phyloP scores from a whole-genome alignment of 2,329 filamentous ascomycete species.

The Acrodontium crateriforme region DNA sequence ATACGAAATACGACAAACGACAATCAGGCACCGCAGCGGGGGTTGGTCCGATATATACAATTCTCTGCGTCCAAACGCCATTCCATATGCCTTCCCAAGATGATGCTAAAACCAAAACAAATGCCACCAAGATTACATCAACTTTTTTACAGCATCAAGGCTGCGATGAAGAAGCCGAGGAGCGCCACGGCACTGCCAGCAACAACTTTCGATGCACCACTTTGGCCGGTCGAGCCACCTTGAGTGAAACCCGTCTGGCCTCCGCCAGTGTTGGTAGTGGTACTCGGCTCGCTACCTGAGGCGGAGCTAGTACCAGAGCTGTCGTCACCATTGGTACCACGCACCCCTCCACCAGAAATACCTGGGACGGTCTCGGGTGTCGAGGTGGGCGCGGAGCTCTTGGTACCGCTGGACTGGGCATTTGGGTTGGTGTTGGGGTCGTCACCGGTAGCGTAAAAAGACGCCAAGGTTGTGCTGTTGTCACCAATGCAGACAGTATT shows the following conservation, averaged over 20 bases:
- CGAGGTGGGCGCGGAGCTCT: slow-evolving; percentile 5
- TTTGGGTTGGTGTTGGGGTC: slow-evolving; percentile 43
- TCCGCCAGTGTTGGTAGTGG: slow-evolving; percentile 8
- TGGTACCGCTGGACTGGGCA: slow-evolving; percentile 19
- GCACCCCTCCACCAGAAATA: slow-evolving; percentile 30
- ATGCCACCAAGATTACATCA: too few relatives aligned
- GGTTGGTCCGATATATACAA: too few relatives aligned
- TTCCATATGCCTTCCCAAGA: too few relatives aligned
- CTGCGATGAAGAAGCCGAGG: slow-evolving; percentile 24
- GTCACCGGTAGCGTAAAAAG: slow-evolving; percentile 66
- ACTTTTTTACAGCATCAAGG: slow-evolving; percentile 23
- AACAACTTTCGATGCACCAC: slow-evolving; percentile 16
- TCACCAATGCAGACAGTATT: slow-evolving; percentile 63
- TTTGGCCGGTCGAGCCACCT: slow-evolving; percentile 13
- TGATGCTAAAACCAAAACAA: too few relatives aligned
- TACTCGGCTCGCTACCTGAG: slow-evolving; percentile 8
- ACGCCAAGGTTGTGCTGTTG: slow-evolving; percentile 62
- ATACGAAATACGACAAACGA: too few relatives aligned
- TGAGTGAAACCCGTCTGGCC: slow-evolving; percentile 14
- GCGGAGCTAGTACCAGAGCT: slow-evolving; percentile 5
- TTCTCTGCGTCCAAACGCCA: too few relatives aligned
- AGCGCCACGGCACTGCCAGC: slow-evolving; percentile 24
- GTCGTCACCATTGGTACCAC: slow-evolving; percentile 28
- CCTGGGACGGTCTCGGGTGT: slow-evolving; percentile 40
- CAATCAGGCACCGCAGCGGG: too few relatives aligned